phyloP scores from a whole-genome alignment of 1,284 basidiomycete genomes.

The Volvariella volvacea region DNA sequence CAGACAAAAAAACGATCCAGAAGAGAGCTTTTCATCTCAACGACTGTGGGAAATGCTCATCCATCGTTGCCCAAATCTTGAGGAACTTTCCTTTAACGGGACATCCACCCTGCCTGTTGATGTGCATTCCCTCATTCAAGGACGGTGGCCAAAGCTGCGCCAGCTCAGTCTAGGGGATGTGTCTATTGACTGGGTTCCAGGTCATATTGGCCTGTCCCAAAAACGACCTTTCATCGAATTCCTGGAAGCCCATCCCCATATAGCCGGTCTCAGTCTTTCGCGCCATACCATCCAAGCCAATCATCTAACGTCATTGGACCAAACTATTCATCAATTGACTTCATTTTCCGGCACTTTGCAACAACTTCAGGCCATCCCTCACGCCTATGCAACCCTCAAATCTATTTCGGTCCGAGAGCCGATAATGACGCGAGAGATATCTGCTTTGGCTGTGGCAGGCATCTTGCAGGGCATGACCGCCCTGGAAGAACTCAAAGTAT shows the following conservation, averaged over 20 bases:
- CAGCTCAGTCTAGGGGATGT: constrained; percentile 57
- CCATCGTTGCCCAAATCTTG: constrained; percentile 50
- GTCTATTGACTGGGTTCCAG: constrained; percentile 44
- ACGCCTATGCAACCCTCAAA: constrained; percentile 35
- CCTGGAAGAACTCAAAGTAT: constrained; percentile 50
- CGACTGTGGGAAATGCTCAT: constrained; percentile 64
- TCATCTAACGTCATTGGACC: constrained; percentile 42
- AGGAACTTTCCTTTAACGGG: constrained; percentile 54
- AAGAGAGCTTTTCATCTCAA: constrained; percentile 11
- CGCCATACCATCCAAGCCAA: constrained; percentile 48
- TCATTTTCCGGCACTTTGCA: constrained; percentile 56
- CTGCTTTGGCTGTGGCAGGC: constrained; percentile 49
- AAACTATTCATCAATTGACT: constrained; percentile 41
- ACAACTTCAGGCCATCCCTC: constrained; percentile 51
- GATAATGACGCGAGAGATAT: constrained; percentile 57
- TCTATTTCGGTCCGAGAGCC: constrained; percentile 57
- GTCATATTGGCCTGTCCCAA: constrained; percentile 24
- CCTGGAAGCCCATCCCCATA: constrained; percentile 53
- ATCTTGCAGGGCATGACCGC: constrained; percentile 47
- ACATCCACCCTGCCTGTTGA: constrained; percentile 40
- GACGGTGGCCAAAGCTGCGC: constrained; percentile 56
- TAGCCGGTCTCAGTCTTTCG: constrained; percentile 48
- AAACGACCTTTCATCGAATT: constrained; percentile 56
- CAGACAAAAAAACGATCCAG: no score
- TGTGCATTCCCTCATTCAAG: constrained; percentile 30